Percentiles rank a stretch among this genome's conserved stretches.
Evolutionary conservation across 169 alveolate genomes (phyloP).

Genomic region (Babesia bovis): DNA sequence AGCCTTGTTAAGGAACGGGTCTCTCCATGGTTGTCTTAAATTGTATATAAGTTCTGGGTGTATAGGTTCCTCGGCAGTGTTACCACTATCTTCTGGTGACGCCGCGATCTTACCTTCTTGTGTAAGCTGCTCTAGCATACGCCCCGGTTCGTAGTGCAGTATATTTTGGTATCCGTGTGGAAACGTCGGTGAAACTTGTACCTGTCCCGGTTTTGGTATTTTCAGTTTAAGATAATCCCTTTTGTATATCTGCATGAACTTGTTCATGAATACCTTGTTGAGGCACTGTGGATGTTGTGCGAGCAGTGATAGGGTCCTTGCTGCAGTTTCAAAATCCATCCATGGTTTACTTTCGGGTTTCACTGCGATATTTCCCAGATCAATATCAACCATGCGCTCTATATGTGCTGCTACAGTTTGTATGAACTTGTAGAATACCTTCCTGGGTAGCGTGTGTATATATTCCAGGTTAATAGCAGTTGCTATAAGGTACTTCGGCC

Average conservation of each 20-base stretch:
- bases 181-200: background rate
- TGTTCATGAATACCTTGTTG: constrained; percentile 14
- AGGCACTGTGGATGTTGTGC: constrained; percentile 19
- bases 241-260: constrained; percentile 34
- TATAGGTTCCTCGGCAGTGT: background rate
- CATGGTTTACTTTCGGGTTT: background rate
- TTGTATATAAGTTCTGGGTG: background rate
- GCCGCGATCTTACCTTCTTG: background rate
- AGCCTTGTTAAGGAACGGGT: background rate
- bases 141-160: background rate
- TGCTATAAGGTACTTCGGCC: constrained; percentile 28
- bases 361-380: constrained; percentile 18
- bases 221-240: constrained; percentile 3
- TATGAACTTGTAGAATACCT: constrained; percentile 33
- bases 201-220: background rate
- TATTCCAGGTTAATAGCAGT: constrained; percentile 29
- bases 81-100: background rate
- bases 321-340: constrained; percentile 47
- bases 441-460: constrained; percentile 39
- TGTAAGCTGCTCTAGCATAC: background rate
- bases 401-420: constrained; percentile 13
- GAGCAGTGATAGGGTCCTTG: constrained; percentile 5
- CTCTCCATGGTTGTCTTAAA: background rate
- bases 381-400: background rate
- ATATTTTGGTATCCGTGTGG: background rate